phyloP scores from a whole-genome alignment of 108 stramenopile species.

The Cyclotella sp. region DNA sequence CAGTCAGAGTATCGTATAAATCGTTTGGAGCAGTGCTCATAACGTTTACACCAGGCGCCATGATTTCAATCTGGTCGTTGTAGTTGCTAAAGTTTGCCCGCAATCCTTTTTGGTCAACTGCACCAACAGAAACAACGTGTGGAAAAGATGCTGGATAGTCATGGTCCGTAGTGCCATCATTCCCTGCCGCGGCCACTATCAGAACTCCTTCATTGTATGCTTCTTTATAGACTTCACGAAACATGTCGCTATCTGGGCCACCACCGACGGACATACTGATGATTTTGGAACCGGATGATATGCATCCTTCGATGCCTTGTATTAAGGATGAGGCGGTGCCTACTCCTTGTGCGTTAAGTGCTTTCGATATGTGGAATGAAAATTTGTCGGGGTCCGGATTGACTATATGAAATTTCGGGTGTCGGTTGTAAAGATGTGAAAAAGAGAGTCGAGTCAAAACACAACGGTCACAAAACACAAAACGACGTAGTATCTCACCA shows the following conservation, averaged over 20 bases:
- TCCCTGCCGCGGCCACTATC: slow-evolving; percentile 61
- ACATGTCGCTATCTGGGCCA: slow-evolving; percentile 27
- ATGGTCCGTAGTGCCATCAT: slow-evolving; percentile 31
- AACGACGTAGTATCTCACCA: slow-evolving; percentile 15
- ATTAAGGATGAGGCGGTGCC: slow-evolving; percentile 43
- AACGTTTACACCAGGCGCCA: slow-evolving; percentile 63
- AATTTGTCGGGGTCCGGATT: slow-evolving; percentile 47
- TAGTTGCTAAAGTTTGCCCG: slow-evolving; percentile 54
- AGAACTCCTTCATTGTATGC: slow-evolving; percentile 50
- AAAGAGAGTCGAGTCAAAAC: no score
- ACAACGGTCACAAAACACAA: neutral
- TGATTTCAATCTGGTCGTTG: slow-evolving; percentile 61
- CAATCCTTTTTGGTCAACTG: slow-evolving; percentile 40
- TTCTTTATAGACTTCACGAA: slow-evolving; percentile 26
- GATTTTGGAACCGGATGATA: slow-evolving; percentile 53
- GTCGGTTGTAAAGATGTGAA: neutral
- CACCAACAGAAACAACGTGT: slow-evolving; percentile 55
- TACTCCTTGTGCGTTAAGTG: slow-evolving; percentile 37
- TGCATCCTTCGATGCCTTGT: slow-evolving; percentile 48
- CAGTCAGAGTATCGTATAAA: slow-evolving; percentile 47
- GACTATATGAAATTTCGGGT: neutral
- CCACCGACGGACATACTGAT: slow-evolving; percentile 52
- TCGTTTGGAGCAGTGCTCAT: slow-evolving; percentile 49
- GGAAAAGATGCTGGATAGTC: slow-evolving; percentile 58
- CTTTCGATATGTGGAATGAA: slow-evolving; percentile 54